These are phyloP conservation scores for Mucor irregularis DNA, from an alignment of 371 early-diverging fungal species.

Conservation along the genomic window DNA sequence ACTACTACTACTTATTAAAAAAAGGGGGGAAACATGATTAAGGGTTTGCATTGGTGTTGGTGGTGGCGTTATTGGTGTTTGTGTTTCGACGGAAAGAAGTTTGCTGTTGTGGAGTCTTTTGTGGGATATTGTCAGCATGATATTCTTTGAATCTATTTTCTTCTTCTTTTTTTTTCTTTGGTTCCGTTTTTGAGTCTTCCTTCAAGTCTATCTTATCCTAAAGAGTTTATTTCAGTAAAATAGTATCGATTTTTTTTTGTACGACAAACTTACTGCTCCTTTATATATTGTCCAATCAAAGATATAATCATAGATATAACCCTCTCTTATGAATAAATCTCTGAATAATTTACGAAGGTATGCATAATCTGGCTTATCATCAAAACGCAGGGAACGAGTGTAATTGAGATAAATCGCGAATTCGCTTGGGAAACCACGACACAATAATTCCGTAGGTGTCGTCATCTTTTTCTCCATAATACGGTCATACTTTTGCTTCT, in stretches of 20 bases:
- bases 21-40: neutral
- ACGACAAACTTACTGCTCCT: conserved; percentile 1
- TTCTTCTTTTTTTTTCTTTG: neutral
- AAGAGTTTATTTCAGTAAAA: neutral
- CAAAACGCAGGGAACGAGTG: conserved; percentile 95
- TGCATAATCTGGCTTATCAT: conserved; percentile 98
- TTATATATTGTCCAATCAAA: conserved; percentile 92
- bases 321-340: conserved; percentile 93
- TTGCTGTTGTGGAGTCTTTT: too few relatives aligned
- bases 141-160: neutral
- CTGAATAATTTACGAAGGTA: conserved; percentile 97
- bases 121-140: too few relatives aligned
- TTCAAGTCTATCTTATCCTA: neutral
- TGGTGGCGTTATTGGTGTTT: too few relatives aligned
- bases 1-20: neutral
- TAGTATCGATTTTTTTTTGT: neutral
- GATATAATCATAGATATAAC: conserved; percentile 94
- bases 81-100: conserved; percentile 12
- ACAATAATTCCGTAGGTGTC: conserved; percentile 94
- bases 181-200: neutral
- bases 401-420: conserved; percentile 98
- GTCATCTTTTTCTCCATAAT: conserved; percentile 99
- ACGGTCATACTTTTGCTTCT: conserved; percentile 99
- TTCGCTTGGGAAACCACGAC: conserved; percentile 95
- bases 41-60: too few relatives aligned